Percentiles rank a stretch among this genome's conserved stretches.
Evolutionary conservation across 225 moss, liverwort and hornwort species (phyloP).

Genomic region (Sphagnum tenellum): DNA sequence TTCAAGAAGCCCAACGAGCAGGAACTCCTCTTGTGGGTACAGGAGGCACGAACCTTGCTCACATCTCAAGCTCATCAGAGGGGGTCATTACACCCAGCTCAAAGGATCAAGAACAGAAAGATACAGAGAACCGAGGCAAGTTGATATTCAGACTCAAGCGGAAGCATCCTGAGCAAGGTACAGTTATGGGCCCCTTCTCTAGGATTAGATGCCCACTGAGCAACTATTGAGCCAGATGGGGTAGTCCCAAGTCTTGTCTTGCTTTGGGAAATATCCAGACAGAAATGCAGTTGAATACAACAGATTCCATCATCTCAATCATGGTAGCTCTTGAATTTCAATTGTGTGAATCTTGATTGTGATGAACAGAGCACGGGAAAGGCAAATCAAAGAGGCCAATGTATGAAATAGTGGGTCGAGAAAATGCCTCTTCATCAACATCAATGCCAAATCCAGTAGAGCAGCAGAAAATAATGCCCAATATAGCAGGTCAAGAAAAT

Average conservation of each 20-base stretch:
- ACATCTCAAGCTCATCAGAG: constrained; percentile 4
- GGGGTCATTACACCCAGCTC: constrained; percentile 1
- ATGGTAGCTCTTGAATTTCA: not conserved
- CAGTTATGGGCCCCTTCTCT: constrained; percentile 1
- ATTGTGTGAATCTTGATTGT: not conserved
- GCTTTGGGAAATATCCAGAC: not conserved
- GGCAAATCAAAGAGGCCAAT: constrained; percentile 29
- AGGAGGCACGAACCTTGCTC: not conserved
- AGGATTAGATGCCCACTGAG: not conserved
- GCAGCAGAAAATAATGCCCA: constrained; percentile 2
- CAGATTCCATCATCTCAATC: too few relatives aligned
- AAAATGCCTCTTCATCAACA: constrained; percentile 29
- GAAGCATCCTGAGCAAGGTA: constrained; percentile 27
- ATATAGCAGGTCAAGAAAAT: constrained; percentile 8
- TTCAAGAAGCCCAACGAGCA: constrained; percentile 2
- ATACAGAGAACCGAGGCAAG: constrained; percentile 24
- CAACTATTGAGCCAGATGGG: not conserved
- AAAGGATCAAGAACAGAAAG: constrained; percentile 3
- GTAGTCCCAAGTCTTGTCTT: not conserved
- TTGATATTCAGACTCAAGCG: constrained; percentile 30
- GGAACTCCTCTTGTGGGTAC: not conserved
- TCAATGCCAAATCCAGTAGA: constrained; percentile 14
- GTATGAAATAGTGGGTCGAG: constrained; percentile 35
- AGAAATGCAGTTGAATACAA: too few relatives aligned
- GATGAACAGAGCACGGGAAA: constrained; percentile 13